Conservation (phyloP, 805 yeast species). For the Metschnikowia peoriensis region DNA sequence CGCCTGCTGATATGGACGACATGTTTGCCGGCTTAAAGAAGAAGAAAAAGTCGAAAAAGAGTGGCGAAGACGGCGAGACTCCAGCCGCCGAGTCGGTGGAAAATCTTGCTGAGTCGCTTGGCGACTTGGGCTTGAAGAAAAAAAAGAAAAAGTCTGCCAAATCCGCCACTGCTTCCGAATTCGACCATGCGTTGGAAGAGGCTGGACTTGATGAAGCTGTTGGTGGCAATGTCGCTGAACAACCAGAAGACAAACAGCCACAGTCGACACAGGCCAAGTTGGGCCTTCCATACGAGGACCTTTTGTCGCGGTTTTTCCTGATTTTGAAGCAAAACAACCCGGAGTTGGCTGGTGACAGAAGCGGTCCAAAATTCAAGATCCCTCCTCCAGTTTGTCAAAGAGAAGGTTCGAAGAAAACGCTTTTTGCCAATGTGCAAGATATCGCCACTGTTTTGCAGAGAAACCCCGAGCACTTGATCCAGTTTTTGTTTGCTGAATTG, state of each 20-base stretch:
- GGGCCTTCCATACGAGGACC: conserved; percentile 71
- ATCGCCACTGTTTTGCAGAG: conserved; percentile 93
- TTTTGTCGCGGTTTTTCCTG: conserved; percentile 80
- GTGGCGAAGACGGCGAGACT: conserved; percentile 9
- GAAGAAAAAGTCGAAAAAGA: conserved; percentile 45
- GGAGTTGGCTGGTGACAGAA: conserved; percentile 95
- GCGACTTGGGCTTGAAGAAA: conserved; percentile 57
- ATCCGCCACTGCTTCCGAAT: conserved; percentile 64
- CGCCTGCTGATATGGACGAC: conserved; percentile 45
- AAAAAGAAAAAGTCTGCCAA: conserved; percentile 61
- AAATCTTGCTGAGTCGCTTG: conserved; percentile 36
- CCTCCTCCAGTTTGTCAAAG: conserved; percentile 97
- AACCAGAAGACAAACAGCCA: conserved; percentile 22
- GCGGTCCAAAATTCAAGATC: conserved; percentile 88
- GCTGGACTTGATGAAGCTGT: conserved; percentile 71
- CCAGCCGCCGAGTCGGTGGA: conserved; percentile 26
- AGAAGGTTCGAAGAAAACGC: conserved; percentile 95
- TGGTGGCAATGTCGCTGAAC: conserved; percentile 21
- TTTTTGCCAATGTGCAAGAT: conserved; percentile 93
- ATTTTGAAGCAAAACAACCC: conserved; percentile 93
- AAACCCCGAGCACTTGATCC: conserved; percentile 95
- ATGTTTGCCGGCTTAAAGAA: conserved; percentile 71
- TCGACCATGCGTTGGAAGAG: conserved; percentile 83
- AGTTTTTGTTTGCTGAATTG: conserved; percentile 94
- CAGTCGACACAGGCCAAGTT: conserved; percentile 34